phyloP scores from a whole-genome alignment of 1,284 basidiomycete species.

The Austropuccinia psidii region DNA sequence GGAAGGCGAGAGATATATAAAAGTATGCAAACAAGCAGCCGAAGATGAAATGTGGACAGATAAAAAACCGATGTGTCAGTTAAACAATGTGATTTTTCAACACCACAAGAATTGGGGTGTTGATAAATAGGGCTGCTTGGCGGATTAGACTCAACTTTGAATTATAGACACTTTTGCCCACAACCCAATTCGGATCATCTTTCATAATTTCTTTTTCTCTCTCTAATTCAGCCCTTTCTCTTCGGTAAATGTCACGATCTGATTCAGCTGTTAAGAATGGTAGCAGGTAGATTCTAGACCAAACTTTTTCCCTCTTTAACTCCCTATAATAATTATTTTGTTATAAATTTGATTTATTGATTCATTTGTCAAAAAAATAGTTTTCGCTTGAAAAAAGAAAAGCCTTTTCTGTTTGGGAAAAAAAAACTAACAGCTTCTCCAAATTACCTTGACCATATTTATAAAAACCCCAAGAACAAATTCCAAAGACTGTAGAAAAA shows the following conservation, averaged over 20 bases:
- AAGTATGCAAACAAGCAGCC: background rate
- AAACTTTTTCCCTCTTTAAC: conserved; percentile 82
- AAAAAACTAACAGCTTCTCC: conserved; percentile 71
- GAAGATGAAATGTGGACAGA: background rate
- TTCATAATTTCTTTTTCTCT: conserved; percentile 92
- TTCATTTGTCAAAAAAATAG: background rate
- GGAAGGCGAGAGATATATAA: background rate
- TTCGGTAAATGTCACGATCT: conserved; percentile 80
- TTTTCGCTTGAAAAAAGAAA: background rate
- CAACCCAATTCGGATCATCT: conserved; percentile 75
- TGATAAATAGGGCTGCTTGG: background rate
- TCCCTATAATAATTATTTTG: conserved; percentile 58
- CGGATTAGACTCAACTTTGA: conserved; percentile 12
- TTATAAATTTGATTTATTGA: background rate
- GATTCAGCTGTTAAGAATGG: conserved; percentile 85
- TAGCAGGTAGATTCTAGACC: conserved; percentile 92
- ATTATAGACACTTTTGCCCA: conserved; percentile 33
- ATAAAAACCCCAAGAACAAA: conserved; percentile 91
- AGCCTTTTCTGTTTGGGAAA: background rate
- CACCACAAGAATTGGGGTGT: background rate
- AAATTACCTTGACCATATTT: conserved; percentile 78
- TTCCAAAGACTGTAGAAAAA: conserved; percentile 70
- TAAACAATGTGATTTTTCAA: background rate
- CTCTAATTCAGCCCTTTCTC: conserved; percentile 66
- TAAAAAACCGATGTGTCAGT: background rate